Evolutionary conservation across 352 stramenopile species (phyloP).

Genomic region (Pythium brassicae): DNA sequence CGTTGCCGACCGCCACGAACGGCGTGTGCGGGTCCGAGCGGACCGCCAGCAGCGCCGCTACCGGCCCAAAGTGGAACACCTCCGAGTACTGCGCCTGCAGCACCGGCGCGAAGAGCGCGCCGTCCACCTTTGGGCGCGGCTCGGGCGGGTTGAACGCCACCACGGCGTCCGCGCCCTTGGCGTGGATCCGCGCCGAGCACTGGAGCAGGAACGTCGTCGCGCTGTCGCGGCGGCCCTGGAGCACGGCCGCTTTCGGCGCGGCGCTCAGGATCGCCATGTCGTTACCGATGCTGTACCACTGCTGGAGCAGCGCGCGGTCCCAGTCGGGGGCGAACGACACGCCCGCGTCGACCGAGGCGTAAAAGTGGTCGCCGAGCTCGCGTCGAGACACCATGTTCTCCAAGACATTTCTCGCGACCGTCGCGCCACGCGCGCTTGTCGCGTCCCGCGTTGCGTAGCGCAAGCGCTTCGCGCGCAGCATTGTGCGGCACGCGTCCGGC

Average conservation of each 20-base stretch:
- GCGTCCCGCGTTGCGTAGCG: conserved; percentile 48
- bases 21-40: conserved; percentile 72
- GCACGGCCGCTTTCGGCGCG: conserved; percentile 49
- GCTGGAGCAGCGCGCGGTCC: conserved; percentile 68
- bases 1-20: conserved; percentile 51
- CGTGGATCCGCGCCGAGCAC: conserved; percentile 80
- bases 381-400: conserved; percentile 55
- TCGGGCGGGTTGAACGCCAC: conserved; percentile 81
- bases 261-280: conserved; percentile 78
- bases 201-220: conserved; percentile 52
- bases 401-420: conserved; percentile 49
- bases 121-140: conserved; percentile 27
- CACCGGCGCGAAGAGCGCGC: conserved; percentile 38
- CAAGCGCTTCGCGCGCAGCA: conserved; percentile 54
- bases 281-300: conserved; percentile 81
- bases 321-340: conserved; percentile 70
- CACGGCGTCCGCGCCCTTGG: conserved; percentile 48
- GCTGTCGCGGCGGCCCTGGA: conserved; percentile 27
- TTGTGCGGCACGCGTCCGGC: conserved; percentile 32
- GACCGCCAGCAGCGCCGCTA: conserved; percentile 49
- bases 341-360: conserved; percentile 64
- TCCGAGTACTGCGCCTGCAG: conserved; percentile 81
- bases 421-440: conserved; percentile 44
- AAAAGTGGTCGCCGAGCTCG: conserved; percentile 46
- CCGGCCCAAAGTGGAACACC: conserved; percentile 73